Base-by-base conservation (phyloP, 176 grass and related monocot genomes). In the Oryza longistaminata region DNA sequence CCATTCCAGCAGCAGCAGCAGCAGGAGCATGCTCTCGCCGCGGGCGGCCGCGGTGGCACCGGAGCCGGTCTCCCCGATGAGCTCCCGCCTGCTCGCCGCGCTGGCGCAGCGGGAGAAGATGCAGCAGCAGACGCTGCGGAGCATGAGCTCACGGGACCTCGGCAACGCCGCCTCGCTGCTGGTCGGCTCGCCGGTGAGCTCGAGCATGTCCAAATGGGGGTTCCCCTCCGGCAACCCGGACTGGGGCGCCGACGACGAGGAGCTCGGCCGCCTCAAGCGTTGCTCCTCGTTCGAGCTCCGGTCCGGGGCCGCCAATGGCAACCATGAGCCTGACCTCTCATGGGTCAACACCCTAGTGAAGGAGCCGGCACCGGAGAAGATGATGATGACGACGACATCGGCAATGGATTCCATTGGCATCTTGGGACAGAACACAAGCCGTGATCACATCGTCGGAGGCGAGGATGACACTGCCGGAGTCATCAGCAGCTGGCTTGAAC, bases 271-370 rank as follows among this genome's bases (percentile, higher is more conserved):
- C 62, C 86, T 95, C 50, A 92, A 90, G 58, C 78, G 87, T 19
- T 92, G 90, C 14, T 92, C 88, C 0, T 92, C 93, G 2, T 95
- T 95, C 25, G 88, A 88, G 77, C 81, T 88, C 13, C 73, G 81
- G 3, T 86, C 78, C 5, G 83, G 83, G 46, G 77, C 2, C 2
- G 9, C 71, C 31, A 86, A 82, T 2, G 79, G 74, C 0, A 81
- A 24, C 58, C 58, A 90, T 21, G 93, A 95, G 42, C 90, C 93
- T 0, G 93, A 95, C 55, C 24, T 95, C 21, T 85, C 90, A 65
- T 95, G 93, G 93, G 90, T 95, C 26, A 92, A 89, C 34, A 88
- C 88, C 44, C 74, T 95, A 3, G 88, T 95, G 4, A 95, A 95
- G 73, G 93, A 95, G 13, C 81, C 85, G 9, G 77, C 81, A 14